phyloP scores from a whole-genome alignment of 345 rosid genomes.

The Rhodomyrtus tomentosa region DNA sequence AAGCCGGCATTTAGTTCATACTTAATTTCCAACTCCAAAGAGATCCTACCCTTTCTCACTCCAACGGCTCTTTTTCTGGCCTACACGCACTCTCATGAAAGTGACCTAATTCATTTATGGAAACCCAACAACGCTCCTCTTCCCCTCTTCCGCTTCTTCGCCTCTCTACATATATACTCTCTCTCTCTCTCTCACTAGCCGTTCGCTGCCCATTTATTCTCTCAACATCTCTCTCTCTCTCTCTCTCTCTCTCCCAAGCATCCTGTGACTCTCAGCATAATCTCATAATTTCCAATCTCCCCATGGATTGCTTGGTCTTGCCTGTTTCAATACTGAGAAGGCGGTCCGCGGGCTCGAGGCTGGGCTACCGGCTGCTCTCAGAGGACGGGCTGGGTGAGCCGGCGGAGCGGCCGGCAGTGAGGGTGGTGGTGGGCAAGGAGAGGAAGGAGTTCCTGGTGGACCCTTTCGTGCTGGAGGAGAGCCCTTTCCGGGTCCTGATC shows the following conservation, averaged over 20 bases:
- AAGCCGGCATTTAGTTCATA: background rate
- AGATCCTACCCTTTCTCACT: background rate
- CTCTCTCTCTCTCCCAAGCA: background rate
- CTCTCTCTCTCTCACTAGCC: background rate
- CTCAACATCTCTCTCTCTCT: background rate
- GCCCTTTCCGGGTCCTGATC: constrained; percentile 54
- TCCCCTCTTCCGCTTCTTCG: background rate
- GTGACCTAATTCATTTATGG: background rate
- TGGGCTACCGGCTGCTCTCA: constrained; percentile 31
- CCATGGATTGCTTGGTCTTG: constrained; percentile 59
- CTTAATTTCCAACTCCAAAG: background rate
- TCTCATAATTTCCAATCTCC: background rate
- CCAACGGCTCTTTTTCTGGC: background rate
- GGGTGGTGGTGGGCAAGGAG: constrained; percentile 82
- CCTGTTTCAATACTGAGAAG: constrained; percentile 32
- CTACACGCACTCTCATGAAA: background rate
- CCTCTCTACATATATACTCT: background rate
- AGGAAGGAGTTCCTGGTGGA: constrained; percentile 62
- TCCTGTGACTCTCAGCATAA: background rate
- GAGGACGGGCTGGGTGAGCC: constrained; percentile 1
- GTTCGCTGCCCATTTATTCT: background rate
- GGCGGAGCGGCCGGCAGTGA: constrained; percentile 16
- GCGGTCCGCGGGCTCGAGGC: constrained; percentile 22
- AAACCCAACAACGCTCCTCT: background rate
- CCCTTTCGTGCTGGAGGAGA: constrained; percentile 47